Percentiles rank a stretch among this genome's conserved stretches.
These are phyloP conservation scores for Mucor racemosus DNA, from an alignment of 371 early-diverging fungal species.

Conservation along the genomic window DNA sequence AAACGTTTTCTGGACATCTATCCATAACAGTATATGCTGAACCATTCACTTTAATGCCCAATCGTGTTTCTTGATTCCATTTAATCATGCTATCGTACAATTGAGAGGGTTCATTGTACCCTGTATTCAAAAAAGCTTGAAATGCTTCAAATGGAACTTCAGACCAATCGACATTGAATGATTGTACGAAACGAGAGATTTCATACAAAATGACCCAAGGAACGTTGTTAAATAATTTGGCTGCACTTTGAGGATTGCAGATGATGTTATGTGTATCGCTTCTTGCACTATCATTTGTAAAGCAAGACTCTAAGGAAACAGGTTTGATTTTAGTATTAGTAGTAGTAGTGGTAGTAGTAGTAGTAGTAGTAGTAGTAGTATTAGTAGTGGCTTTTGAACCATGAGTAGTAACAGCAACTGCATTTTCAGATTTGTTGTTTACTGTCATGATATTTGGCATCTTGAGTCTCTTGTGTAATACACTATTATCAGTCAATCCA, in stretches of 20 bases:
- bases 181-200: slow-evolving; percentile 37
- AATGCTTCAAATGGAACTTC: slow-evolving; percentile 35
- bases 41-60: slow-evolving; percentile 13
- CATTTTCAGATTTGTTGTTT: background rate
- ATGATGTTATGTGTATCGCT: background rate
- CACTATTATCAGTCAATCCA: background rate
- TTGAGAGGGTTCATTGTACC: slow-evolving; percentile 22
- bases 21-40: slow-evolving; percentile 33
- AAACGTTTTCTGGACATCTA: slow-evolving; percentile 40
- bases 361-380: background rate
- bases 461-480: background rate
- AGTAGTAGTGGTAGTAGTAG: background rate
- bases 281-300: slow-evolving; percentile 1
- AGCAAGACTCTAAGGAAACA: slow-evolving; percentile 2
- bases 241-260: slow-evolving; percentile 16
- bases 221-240: slow-evolving; percentile 19
- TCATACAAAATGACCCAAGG: slow-evolving; percentile 41
- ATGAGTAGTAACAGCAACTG: background rate
- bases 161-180: slow-evolving; percentile 26
- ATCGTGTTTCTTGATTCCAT: slow-evolving; percentile 35
- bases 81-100: slow-evolving; percentile 36
- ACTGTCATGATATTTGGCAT: background rate
- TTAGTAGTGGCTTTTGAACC: too few relatives aligned
- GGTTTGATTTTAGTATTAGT: background rate
- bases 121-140: slow-evolving; percentile 30